phyloP scores from a whole-genome alignment of 805 yeast genomes.

The Metschnikowia baotianmanensis region DNA sequence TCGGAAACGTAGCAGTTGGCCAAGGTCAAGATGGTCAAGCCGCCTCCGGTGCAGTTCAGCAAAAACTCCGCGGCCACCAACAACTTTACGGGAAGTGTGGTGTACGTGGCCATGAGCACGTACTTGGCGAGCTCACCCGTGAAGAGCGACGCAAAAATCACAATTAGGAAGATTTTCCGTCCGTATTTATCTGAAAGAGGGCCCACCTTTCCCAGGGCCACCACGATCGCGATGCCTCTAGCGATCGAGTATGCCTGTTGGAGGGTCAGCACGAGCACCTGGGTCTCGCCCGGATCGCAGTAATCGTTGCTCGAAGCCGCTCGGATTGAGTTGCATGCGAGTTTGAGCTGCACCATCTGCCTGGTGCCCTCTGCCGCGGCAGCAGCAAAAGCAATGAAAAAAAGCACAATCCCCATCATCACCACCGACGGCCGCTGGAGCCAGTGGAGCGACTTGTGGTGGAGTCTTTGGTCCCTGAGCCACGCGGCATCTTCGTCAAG shows the following conservation, averaged over 20 bases:
- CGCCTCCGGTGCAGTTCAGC: slow-evolving; percentile 59
- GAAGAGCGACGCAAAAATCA: slow-evolving; percentile 17
- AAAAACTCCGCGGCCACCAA: slow-evolving; percentile 45
- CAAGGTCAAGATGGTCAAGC: slow-evolving; percentile 52
- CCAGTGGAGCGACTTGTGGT: slow-evolving; percentile 2
- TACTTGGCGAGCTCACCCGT: slow-evolving; percentile 24
- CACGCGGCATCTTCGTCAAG: slow-evolving; percentile 1
- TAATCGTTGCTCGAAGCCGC: slow-evolving; percentile 5
- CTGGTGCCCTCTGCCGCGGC: slow-evolving; percentile 39
- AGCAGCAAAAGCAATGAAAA: slow-evolving; percentile 43
- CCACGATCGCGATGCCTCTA: slow-evolving; percentile 43
- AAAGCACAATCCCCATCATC: slow-evolving; percentile 42
- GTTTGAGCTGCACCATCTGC: slow-evolving; percentile 32
- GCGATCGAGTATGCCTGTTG: slow-evolving; percentile 43
- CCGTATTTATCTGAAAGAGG: slow-evolving; percentile 39
- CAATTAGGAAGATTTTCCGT: slow-evolving; percentile 27
- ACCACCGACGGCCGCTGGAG: slow-evolving; percentile 44
- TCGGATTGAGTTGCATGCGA: slow-evolving; percentile 27
- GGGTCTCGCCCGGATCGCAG: slow-evolving; percentile 36
- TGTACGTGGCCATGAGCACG: slow-evolving; percentile 24
- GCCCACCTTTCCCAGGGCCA: slow-evolving; percentile 52
- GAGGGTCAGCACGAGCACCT: slow-evolving; percentile 44
- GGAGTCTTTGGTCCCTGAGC: slow-evolving; percentile 1
- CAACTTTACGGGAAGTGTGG: slow-evolving; percentile 28
- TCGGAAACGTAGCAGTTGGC: slow-evolving; percentile 72